These are phyloP conservation scores for Claviceps sp. DNA, from an alignment of 2,329 filamentous ascomycete genomes.

Conservation along the genomic window DNA sequence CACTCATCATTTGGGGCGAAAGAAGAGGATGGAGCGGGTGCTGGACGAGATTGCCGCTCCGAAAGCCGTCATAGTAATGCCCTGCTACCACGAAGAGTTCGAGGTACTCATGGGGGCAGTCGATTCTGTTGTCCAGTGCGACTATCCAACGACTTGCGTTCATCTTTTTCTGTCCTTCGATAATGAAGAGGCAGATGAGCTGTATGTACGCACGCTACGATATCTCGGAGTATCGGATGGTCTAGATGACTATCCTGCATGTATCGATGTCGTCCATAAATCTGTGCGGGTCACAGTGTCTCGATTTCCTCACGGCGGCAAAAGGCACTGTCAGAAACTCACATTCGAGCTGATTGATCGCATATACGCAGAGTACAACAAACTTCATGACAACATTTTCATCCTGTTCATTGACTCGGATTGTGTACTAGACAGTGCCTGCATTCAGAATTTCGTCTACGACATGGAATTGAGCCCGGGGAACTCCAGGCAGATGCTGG, in stretches of 20 bases:
- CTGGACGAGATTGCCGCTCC: conserved; percentile 77
- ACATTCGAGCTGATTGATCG: conserved; percentile 91
- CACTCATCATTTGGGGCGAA: conserved; percentile 71
- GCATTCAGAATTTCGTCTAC: conserved; percentile 94
- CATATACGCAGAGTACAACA: conserved; percentile 77
- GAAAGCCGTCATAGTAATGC: conserved; percentile 94
- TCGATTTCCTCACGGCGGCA: conserved; percentile 84
- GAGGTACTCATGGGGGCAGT: conserved; percentile 73
- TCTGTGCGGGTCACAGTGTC: conserved; percentile 79
- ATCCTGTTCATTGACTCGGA: conserved; percentile 96
- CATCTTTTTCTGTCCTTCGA: conserved; percentile 95
- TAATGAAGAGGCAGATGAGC: conserved; percentile 74
- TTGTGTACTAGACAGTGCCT: conserved; percentile 82
- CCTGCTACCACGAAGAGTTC: conserved; percentile 85
- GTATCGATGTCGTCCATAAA: conserved; percentile 80
- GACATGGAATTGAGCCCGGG: conserved; percentile 97
- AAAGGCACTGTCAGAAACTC: conserved; percentile 83
- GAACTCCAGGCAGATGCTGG: conserved; percentile 83
- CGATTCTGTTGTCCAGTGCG: conserved; percentile 84
- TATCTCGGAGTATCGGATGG: conserved; percentile 70
- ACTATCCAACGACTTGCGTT: conserved; percentile 83
- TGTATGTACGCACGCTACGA: conserved; percentile 77
- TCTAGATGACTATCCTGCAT: conserved; percentile 68
- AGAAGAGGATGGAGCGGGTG: conserved; percentile 68
- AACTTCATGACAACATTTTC: conserved; percentile 81